Evolutionary conservation across 2,329 filamentous ascomycete species (phyloP), one percentile per base, ranked within the genome.

Genomic region (Colletotrichum australisinense): DNA sequence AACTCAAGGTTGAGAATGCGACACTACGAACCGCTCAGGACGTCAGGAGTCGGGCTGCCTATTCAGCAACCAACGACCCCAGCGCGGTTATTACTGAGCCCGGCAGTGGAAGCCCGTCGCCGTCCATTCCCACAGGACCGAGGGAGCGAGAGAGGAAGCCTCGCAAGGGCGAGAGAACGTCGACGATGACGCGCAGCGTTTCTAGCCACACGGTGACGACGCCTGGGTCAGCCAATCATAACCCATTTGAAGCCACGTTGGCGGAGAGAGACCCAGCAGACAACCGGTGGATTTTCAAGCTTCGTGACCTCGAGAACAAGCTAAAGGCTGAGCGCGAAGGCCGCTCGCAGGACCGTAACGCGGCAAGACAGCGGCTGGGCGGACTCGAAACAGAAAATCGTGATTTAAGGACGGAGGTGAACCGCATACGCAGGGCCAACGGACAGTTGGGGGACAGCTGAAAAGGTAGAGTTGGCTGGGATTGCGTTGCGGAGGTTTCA

Each of bases 251-350:
- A 35, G 53, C 59, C 57, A 59, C 73, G 19, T 79, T 80, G 8
- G 81, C 82, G 5, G 77, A 84, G 32, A 82, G 85, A 6, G 74
- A 77, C 26, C n/a, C 75, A 38, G 78, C 76, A 7, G 93, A 96
- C 77, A 92, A 94, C 76, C 91, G 93, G 76, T 98, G 95, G 94
- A 91, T 97, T 76, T 90, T 97, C 75, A 87, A 97, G 7, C 87
- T 98, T 42, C 91, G 94, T 70, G 95, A 98, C 80, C 86, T 98
- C 77, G 97, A 99, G 86, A 89, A 93, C 76, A 91, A 97, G 77
- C 87, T 99, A 22, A 97, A 98, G 82, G 92, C 94, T 58, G 97
- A 99, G 84, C 87, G 97, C 16, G 97, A 98, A 82, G 95, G 92
- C 1, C 87, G 97, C 57, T 86, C 97, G 66, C 86, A 97, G 71